Evolutionary conservation across 2,329 filamentous ascomycete species (phyloP), one percentile per base, ranked within the genome.

Genomic region (Penicillium aurantiogriseum): DNA sequence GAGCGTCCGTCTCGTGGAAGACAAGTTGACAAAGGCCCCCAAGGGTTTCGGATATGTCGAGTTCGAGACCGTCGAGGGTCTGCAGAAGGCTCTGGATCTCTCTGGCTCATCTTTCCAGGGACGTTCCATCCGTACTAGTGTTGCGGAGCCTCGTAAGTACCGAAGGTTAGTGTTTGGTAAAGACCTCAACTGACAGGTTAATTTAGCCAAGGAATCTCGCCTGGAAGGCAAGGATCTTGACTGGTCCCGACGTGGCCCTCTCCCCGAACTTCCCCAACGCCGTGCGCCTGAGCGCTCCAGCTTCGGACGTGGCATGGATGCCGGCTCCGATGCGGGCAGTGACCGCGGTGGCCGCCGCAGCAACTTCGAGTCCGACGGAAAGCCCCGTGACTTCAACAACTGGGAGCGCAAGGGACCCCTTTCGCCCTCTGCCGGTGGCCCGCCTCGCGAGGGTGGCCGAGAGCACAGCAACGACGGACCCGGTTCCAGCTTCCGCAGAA

Each of bases 1-100:
- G 65, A 97, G 87, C 73, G 91, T 99, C 65, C 90, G 94, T 70
- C 92, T 99, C 69, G 96, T 99, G 63, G 93, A 97, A 80, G 95
- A 99, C 78, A 94, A 93, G 73, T 83, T 96, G 75, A 89, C 94
- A 73, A 87, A 89, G 76, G 92, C 92, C 71, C 94, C 94, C 64
- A 99, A 99, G 82, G 94, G 94, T 48, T 99, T 99, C 70, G 94
- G 93, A 61, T 99, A 99, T 75, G 93, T 96, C 64, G 94, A 99
- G 76, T 99, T 99, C 71, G 86, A 83, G 65, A 88, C 86, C 51
- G 80, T 94, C 44, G 93, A 97, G 49, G 93, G 93, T 58, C 81
- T 99, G 70, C 95, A 96, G 81, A 89, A 92, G 78, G 94, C 94
- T 56, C 84, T 99, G 63, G 85, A 87, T 58, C 84, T 94, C 62